Evolutionary conservation across 169 alveolate species (phyloP).

Genomic region (Neospora caninum): DNA sequence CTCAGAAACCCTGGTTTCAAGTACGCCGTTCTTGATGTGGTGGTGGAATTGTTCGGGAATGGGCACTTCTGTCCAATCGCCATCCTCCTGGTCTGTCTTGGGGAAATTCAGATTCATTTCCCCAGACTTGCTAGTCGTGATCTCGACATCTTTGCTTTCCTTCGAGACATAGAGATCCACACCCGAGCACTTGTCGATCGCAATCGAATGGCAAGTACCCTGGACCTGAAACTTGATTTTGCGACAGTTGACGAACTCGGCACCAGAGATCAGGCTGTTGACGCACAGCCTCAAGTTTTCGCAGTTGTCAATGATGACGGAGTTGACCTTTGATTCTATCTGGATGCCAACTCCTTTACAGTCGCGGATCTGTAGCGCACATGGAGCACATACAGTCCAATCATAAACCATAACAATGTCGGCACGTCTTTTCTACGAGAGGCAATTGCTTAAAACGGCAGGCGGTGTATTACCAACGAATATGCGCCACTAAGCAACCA

Average conservation of each 20-base stretch:
- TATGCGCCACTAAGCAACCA: background rate
- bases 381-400: background rate
- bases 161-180: conserved; percentile 73
- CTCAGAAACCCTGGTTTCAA: conserved; percentile 77
- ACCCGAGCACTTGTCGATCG: conserved; percentile 77
- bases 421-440: background rate
- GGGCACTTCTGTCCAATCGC: conserved; percentile 76
- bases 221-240: conserved; percentile 74
- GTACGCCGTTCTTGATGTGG: conserved; percentile 66
- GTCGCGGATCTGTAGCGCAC: conserved; percentile 46
- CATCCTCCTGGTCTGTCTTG: conserved; percentile 60
- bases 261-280: conserved; percentile 70
- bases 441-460: background rate
- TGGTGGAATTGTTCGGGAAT: conserved; percentile 81
- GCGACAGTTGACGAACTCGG: conserved; percentile 74
- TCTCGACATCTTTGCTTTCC: conserved; percentile 71
- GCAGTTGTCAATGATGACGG: conserved; percentile 52
- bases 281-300: conserved; percentile 57
- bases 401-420: background rate
- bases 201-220: conserved; percentile 72
- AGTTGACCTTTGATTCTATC: conserved; percentile 58
- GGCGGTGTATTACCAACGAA: background rate
- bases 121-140: conserved; percentile 76
- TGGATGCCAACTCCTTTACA: conserved; percentile 46
- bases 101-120: conserved; percentile 76